Conservation (phyloP, 352 stramenopile genomes). For the Pythium insidiosum region DNA sequence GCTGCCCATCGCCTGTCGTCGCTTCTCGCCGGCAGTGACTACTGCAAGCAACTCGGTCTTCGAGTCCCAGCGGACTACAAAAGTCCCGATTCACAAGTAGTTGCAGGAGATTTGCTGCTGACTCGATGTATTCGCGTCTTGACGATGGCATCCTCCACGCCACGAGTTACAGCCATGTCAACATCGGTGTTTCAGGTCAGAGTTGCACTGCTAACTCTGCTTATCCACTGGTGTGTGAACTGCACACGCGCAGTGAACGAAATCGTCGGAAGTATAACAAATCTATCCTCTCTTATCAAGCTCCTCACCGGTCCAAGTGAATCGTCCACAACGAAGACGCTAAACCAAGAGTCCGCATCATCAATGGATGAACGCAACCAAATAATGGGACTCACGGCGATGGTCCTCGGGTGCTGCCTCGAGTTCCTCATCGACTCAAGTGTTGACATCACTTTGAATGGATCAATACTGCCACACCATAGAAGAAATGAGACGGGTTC, state of each 20-base stretch:
- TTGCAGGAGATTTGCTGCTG: constrained; percentile 50
- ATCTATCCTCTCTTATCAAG: constrained; percentile 47
- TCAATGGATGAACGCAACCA: constrained; percentile 24
- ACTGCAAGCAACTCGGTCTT: constrained; percentile 65
- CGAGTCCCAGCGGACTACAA: constrained; percentile 47
- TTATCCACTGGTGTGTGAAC: constrained; percentile 51
- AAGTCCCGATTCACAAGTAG: constrained; percentile 30
- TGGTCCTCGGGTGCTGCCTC: constrained; percentile 50
- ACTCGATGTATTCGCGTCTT: constrained; percentile 49
- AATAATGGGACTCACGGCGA: constrained; percentile 30
- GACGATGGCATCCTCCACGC: not conserved
- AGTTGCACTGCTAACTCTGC: constrained; percentile 34
- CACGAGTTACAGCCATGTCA: constrained; percentile 5
- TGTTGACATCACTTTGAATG: not conserved
- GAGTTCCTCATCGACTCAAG: constrained; percentile 31
- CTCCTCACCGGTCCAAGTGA: no score
- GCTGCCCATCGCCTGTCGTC: constrained; percentile 43
- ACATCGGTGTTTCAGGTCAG: constrained; percentile 41
- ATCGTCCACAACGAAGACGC: no score
- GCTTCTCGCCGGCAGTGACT: constrained; percentile 36
- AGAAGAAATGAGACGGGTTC: no score
- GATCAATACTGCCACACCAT: not conserved
- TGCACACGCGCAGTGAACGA: constrained; percentile 54
- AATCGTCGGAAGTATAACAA: constrained; percentile 44
- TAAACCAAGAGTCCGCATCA: no score